These are phyloP conservation scores for Ceratobasidium papillatum DNA, from an alignment of 1,284 basidiomycete genomes.

Conservation along the genomic window DNA sequence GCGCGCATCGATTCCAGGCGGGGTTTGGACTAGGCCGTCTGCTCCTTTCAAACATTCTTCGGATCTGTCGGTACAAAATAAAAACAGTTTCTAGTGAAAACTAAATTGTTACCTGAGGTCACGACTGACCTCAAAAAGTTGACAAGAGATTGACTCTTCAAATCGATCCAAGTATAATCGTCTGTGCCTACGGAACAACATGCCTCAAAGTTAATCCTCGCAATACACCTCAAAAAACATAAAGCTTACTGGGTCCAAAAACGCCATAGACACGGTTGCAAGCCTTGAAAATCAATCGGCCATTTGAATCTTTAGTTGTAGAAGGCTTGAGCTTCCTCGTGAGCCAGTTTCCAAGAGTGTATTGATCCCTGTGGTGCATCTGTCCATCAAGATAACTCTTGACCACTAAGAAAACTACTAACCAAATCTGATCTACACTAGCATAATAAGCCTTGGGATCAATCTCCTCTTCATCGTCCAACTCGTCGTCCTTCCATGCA, in stretches of 20 bases:
- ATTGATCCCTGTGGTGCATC: slow-evolving; percentile 1
- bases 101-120: background rate
- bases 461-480: slow-evolving; percentile 8
- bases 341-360: slow-evolving; percentile 19
- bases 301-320: background rate
- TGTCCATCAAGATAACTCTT: background rate
- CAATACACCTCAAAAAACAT: background rate
- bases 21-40: background rate
- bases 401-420: background rate
- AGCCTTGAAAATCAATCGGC: slow-evolving; percentile 33
- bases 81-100: background rate
- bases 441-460: slow-evolving; percentile 22
- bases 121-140: slow-evolving; percentile 17
- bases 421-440: slow-evolving; percentile 31
- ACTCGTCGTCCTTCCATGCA: background rate
- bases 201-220: background rate
- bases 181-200: slow-evolving; percentile 15
- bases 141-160: background rate
- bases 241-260: slow-evolving; percentile 15
- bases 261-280: slow-evolving; percentile 31
- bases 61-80: slow-evolving; percentile 7
- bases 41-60: slow-evolving; percentile 18
- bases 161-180: slow-evolving; percentile 34
- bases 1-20: slow-evolving; percentile 29
- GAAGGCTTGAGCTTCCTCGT: slow-evolving; percentile 2